These are phyloP conservation scores for Lentinula guzmanii DNA, from an alignment of 768 basidiomycete genomes.

Conservation along the genomic window DNA sequence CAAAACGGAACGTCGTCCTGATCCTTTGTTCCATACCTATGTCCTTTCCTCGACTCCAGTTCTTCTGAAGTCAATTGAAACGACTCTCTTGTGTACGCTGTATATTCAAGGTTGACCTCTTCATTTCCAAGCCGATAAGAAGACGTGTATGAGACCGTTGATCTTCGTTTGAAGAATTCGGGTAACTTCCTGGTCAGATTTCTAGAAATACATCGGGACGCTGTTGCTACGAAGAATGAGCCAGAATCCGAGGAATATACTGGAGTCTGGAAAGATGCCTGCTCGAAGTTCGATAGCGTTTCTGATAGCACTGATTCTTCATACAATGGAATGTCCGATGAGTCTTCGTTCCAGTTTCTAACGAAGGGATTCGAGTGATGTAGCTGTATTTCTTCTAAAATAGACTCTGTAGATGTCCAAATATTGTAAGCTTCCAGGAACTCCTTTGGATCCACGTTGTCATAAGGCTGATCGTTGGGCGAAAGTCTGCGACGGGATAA, in stretches of 20 bases:
- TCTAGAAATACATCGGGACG: too few relatives aligned
- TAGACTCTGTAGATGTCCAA: too few relatives aligned
- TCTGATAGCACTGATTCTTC: too few relatives aligned
- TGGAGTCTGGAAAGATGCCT: too few relatives aligned
- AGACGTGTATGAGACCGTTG: background rate
- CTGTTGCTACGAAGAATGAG: too few relatives aligned
- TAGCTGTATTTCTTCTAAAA: too few relatives aligned
- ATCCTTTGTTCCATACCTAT: background rate
- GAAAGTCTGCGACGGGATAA: slow-evolving; percentile 18
- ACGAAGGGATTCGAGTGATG: too few relatives aligned
- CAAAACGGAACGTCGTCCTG: slow-evolving; percentile 7
- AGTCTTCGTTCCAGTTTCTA: too few relatives aligned
- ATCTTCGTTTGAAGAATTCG: background rate
- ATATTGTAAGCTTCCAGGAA: slow-evolving; percentile 12
- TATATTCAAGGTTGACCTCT: background rate
- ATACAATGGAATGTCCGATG: too few relatives aligned
- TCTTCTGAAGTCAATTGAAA: background rate
- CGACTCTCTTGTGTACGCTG: background rate
- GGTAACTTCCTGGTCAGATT: background rate
- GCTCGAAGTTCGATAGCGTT: too few relatives aligned
- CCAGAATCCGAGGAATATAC: too few relatives aligned
- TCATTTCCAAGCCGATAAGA: background rate
- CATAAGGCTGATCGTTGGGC: too few relatives aligned
- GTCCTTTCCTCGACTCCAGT: background rate
- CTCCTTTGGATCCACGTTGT: background rate